A percentile compares a stretch with the other conserved stretches of the same genome.
Conservation (phyloP, 345 rosid species). For the Salix dunnii region DNA sequence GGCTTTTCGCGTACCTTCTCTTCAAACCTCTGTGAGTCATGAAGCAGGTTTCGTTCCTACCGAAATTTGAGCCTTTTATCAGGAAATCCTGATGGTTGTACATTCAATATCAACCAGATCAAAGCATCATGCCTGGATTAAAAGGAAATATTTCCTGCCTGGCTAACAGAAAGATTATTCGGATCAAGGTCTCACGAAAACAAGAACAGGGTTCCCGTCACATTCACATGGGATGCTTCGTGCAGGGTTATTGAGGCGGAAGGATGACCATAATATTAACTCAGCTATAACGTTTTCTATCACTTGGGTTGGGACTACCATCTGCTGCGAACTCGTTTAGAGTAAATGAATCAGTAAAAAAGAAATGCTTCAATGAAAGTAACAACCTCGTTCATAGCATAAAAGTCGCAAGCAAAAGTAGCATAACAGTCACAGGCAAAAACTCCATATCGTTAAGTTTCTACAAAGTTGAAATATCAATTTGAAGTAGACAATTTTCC, state of each 20-base stretch:
- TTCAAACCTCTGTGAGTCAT: background rate
- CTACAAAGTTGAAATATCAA: conserved; percentile 4
- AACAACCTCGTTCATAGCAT: background rate
- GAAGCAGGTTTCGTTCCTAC: background rate
- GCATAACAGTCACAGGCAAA: background rate
- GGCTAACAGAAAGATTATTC: background rate
- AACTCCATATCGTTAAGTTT: conserved; percentile 2
- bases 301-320: no score
- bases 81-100: no score
- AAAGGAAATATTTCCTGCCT: background rate
- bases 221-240: background rate
- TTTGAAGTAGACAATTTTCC: background rate
- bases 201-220: background rate
- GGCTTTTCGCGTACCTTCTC: no score
- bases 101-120: background rate
- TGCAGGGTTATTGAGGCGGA: background rate
- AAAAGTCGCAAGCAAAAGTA: background rate
- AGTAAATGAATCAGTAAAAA: background rate
- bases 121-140: no score
- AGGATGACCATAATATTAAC: background rate
- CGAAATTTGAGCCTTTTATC: no score
- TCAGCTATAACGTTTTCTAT: no score
- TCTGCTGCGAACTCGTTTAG: no score
- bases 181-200: no score
- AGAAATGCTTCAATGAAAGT: background rate